Evolutionary conservation across 1,284 basidiomycete genomes (phyloP).

Genomic region (Sanghuangporus sanghuang): DNA sequence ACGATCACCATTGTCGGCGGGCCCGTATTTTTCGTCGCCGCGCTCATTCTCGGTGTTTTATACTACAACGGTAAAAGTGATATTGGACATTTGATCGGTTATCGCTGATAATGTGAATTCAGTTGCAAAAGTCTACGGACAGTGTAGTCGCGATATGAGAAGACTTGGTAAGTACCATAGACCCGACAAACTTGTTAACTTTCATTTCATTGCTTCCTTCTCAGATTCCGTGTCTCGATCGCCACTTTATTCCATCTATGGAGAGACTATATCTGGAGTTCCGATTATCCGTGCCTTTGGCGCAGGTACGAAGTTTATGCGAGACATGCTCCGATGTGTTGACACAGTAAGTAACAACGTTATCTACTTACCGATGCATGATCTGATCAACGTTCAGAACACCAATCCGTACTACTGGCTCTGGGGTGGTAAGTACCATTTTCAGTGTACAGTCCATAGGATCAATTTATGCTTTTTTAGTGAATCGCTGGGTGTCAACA

Average conservation of each 20-base stretch:
- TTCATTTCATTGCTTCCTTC: constrained; percentile 8
- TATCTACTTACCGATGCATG: not conserved
- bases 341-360: constrained; percentile 56
- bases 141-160: constrained; percentile 86
- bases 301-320: constrained; percentile 78
- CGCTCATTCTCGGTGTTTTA: constrained; percentile 51
- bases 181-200: not conserved
- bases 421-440: constrained; percentile 64
- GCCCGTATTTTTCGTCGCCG: constrained; percentile 61
- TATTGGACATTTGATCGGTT: not conserved
- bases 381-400: constrained; percentile 44
- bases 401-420: constrained; percentile 80
- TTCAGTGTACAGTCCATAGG: not conserved
- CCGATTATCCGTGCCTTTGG: constrained; percentile 87
- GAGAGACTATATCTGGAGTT: constrained; percentile 86
- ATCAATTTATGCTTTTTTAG: constrained; percentile 31
- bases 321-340: constrained; percentile 80
- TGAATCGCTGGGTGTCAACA: constrained; percentile 76
- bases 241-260: constrained; percentile 89
- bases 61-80: constrained; percentile 60
- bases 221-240: constrained; percentile 85
- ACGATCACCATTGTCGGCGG: constrained; percentile 85
- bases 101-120: constrained; percentile 16
- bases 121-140: constrained; percentile 71
- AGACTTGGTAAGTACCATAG: constrained; percentile 53